Evolutionary conservation across 1,139 yeast species (phyloP).

Genomic region (Suhomyces wounanorum): DNA sequence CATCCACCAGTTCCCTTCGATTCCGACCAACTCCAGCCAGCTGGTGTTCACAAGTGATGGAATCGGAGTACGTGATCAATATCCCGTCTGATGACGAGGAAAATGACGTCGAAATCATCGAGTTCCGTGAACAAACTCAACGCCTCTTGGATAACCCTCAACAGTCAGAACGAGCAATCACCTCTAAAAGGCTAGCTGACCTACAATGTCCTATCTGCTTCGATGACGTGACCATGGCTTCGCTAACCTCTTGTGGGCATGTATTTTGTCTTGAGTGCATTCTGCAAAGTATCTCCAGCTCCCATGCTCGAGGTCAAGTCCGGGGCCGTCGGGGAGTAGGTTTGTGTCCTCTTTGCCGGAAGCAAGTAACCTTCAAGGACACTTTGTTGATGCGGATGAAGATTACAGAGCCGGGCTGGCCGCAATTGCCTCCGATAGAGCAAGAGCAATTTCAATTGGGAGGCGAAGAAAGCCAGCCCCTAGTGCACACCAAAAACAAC

Average conservation of each 20-base stretch:
- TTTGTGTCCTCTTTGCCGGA: slow-evolving; percentile 48
- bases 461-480: slow-evolving; percentile 11
- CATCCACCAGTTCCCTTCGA: too few relatives aligned
- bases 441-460: background rate
- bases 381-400: slow-evolving; percentile 40
- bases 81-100: slow-evolving; percentile 33
- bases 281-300: slow-evolving; percentile 43
- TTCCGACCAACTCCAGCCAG: background rate
- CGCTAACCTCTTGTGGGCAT: slow-evolving; percentile 49
- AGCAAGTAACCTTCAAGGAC: slow-evolving; percentile 42
- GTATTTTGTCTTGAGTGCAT: slow-evolving; percentile 49
- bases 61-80: slow-evolving; percentile 24
- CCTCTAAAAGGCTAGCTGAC: slow-evolving; percentile 37
- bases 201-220: slow-evolving; percentile 51
- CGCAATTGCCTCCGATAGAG: slow-evolving; percentile 16
- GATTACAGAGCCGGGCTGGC: slow-evolving; percentile 19
- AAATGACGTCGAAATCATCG: slow-evolving; percentile 42
- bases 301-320: slow-evolving; percentile 47
- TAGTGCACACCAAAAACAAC: background rate
- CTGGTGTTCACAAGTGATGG: background rate
- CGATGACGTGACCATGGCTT: slow-evolving; percentile 43
- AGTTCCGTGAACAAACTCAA: slow-evolving; percentile 40
- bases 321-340: slow-evolving; percentile 41
- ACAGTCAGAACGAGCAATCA: slow-evolving; percentile 19
- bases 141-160: slow-evolving; percentile 34